A percentile compares a stretch with the other conserved stretches of the same genome.
These are phyloP conservation scores for Arctium lappa DNA, from an alignment of 129 eudicot genomes.

Conservation along the genomic window DNA sequence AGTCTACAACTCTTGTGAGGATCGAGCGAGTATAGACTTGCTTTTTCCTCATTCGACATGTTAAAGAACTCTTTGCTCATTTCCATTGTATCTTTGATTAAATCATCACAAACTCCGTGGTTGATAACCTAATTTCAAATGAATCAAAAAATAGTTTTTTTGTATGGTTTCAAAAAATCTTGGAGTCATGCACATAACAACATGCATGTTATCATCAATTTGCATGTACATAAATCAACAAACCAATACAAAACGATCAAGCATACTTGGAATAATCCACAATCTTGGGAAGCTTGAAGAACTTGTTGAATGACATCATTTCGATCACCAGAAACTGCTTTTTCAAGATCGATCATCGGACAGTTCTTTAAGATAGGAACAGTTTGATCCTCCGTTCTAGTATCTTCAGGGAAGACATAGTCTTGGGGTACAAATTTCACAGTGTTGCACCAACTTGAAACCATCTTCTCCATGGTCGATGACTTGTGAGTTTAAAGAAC, in stretches of 20 bases:
- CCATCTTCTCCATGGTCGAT: conserved; percentile 15
- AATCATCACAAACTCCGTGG: conserved; percentile 23
- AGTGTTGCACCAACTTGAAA: conserved; percentile 12
- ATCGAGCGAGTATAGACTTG: conserved; percentile 10
- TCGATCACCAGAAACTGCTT: neutral
- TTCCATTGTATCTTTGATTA: conserved; percentile 19
- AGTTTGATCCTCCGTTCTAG: conserved; percentile 10
- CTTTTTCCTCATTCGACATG: conserved; percentile 19
- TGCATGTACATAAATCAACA: neutral
- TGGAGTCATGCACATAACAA: neutral
- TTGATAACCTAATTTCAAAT: conserved; percentile 23
- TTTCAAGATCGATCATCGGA: conserved; percentile 17
- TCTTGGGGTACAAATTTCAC: conserved; percentile 16
- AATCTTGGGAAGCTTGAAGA: conserved; percentile 16
- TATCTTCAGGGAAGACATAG: conserved; percentile 6
- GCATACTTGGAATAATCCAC: conserved; percentile 28
- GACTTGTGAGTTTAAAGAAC: neutral
- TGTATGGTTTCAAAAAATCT: neutral
- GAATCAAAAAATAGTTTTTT: neutral
- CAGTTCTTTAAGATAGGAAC: neutral
- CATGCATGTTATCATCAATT: neutral
- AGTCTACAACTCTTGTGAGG: neutral
- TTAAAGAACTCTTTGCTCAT: conserved; percentile 12
- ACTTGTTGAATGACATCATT: conserved; percentile 1
- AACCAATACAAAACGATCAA: neutral